Evolutionary conservation across 208 protist genomes (phyloP).

Genomic region (Wallacemonas rigidus): DNA sequence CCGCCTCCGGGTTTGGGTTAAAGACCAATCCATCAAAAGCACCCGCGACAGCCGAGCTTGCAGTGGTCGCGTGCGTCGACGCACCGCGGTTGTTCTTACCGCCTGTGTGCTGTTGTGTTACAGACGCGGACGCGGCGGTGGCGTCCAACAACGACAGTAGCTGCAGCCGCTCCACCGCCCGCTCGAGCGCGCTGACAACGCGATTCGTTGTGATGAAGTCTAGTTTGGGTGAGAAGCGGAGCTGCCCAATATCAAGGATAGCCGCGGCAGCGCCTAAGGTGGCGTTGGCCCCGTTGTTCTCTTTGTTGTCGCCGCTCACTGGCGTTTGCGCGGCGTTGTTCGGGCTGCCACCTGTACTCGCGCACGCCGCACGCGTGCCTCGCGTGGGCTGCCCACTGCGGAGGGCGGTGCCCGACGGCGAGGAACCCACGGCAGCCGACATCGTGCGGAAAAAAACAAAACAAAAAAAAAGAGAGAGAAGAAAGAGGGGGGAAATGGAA

Average conservation of each 20-base stretch:
- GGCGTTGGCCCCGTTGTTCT: neutral
- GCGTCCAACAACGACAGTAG: slow-evolving; percentile 80
- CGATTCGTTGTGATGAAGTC: slow-evolving; percentile 78
- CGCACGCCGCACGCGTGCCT: too few relatives aligned
- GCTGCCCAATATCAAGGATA: slow-evolving; percentile 41
- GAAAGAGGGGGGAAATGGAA: neutral
- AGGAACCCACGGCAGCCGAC: neutral
- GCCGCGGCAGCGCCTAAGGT: slow-evolving; percentile 17
- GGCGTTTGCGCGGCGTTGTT: too few relatives aligned
- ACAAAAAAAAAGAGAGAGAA: neutral
- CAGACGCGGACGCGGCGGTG: slow-evolving; percentile 28
- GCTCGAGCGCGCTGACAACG: slow-evolving; percentile 79
- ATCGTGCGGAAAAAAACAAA: neutral
- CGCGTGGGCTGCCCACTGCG: neutral
- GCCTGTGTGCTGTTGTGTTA: neutral
- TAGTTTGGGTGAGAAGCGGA: slow-evolving; percentile 45
- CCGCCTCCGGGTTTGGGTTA: slow-evolving; percentile 21
- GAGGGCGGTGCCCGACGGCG: neutral
- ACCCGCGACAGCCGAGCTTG: neutral
- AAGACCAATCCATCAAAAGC: slow-evolving; percentile 9
- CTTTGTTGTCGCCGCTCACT: neutral
- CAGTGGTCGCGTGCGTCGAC: neutral
- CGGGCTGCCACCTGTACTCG: too few relatives aligned
- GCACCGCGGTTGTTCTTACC: slow-evolving; percentile 8
- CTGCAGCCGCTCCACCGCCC: slow-evolving; percentile 89